Percentiles rank a stretch among this genome's conserved stretches.
These are phyloP conservation scores for Beverwykella pulmonaria DNA, from an alignment of 495 filamentous ascomycete genomes.

Conservation along the genomic window DNA sequence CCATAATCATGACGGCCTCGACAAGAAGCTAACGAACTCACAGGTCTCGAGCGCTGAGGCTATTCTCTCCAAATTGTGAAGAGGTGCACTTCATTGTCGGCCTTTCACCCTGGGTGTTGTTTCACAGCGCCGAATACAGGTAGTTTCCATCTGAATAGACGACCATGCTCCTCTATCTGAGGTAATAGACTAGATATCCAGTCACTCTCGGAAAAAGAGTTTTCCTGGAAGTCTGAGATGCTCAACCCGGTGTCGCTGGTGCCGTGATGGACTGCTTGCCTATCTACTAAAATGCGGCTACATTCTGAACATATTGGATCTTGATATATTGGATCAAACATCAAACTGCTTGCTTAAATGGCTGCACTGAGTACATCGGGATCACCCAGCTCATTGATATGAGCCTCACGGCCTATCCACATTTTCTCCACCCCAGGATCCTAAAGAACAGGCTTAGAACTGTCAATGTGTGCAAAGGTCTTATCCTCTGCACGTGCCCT, in stretches of 20 bases:
- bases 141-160: not conserved
- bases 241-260: not conserved
- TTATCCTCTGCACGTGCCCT: too few relatives aligned
- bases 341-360: too few relatives aligned
- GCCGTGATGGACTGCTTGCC: not conserved
- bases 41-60: constrained; percentile 13
- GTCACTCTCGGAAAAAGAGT: not conserved
- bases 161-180: not conserved
- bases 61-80: constrained; percentile 29
- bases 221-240: not conserved
- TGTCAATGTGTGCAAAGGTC: too few relatives aligned
- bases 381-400: too few relatives aligned
- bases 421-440: too few relatives aligned
- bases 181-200: not conserved
- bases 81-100: not conserved
- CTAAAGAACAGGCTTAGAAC: too few relatives aligned
- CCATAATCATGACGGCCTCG: not conserved
- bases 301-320: too few relatives aligned
- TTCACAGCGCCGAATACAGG: not conserved
- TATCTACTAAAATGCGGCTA: too few relatives aligned
- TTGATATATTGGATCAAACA: too few relatives aligned
- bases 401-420: too few relatives aligned
- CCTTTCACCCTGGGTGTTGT: not conserved
- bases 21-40: not conserved
- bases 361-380: too few relatives aligned